These are phyloP conservation scores for Magnusiomyces tetraspermus DNA, from an alignment of 1,139 yeast species.

Conservation along the genomic window DNA sequence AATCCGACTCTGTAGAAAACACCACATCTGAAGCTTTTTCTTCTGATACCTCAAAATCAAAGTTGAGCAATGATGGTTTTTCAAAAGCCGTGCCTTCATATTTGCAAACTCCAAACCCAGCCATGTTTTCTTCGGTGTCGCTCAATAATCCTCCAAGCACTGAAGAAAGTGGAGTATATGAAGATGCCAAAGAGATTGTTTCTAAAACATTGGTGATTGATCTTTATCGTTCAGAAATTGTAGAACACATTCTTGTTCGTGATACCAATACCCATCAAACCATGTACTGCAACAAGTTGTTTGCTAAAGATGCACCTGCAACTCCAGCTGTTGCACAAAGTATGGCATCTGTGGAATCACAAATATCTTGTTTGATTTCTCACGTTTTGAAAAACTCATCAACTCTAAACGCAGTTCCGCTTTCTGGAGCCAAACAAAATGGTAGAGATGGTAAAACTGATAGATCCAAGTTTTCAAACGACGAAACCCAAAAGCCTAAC, in stretches of 20 bases:
- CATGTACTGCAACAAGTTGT: neutral
- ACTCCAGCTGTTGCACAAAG: neutral
- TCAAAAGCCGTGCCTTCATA: neutral
- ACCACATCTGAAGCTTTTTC: neutral
- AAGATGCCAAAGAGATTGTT: slow-evolving; percentile 95
- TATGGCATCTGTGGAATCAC: neutral
- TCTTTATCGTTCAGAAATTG: neutral
- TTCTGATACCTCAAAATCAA: neutral
- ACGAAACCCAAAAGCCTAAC: neutral
- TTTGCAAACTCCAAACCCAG: neutral
- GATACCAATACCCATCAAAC: neutral
- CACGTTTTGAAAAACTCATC: neutral
- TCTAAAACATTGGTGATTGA: slow-evolving; percentile 58
- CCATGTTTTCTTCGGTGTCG: no score
- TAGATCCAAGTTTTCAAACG: neutral
- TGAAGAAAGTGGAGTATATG: neutral
- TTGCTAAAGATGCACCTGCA: neutral
- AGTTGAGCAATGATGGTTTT: neutral
- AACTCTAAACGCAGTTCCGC: neutral
- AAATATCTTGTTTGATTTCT: neutral
- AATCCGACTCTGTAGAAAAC: no score
- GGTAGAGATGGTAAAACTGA: neutral
- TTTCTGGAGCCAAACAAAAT: neutral
- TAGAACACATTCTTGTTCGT: slow-evolving; percentile 1
- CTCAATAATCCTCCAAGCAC: neutral